Base-by-base conservation (phyloP, 345 rosid species). In the Gynandropsis gynandra region DNA sequence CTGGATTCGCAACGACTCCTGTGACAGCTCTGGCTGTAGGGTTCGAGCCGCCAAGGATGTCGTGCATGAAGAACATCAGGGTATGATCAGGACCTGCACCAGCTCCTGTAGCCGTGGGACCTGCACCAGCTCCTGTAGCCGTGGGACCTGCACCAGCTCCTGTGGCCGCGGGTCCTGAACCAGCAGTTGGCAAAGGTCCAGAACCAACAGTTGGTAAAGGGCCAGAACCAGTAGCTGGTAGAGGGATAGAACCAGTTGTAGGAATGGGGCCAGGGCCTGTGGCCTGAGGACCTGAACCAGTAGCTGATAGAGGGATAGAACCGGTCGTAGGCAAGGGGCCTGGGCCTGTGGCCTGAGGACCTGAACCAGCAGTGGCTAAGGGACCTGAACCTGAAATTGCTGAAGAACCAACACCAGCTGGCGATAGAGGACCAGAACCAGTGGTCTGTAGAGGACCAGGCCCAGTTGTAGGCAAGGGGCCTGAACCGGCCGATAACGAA, bases 11-110 rank as follows among this genome's bases (percentile, higher is more conserved):
- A 1, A 83, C 88, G 0, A 89, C 57, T 40, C 94, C 90, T 0
- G 90, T 86, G n/a, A 89, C 88, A 0, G 94, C 85, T 64, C 68
- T 59, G 7, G 94, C 88, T 0, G 83, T 65, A 6, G 96, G 94
- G 61, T 79, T 83, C 7, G 87, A 76, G n/a, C 94, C 94, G 0
- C 87, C 85, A 1, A 83, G 74, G 47, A 89, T 77, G 64, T 89
- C 97, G 13, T 84, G 92, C 86, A 82, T 80, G 70, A 66, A 86
- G 79, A 89, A 86, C 40, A 67, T 62, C 52, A 82, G 47, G 12
- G 73, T 35, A 6, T 67, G 66, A 44, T 72, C 65, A 39, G 61
- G 33, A 35, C 59, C 74, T 19, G 4, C 40, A 38, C 45, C n/a
- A n/a, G n/a, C 64, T 39, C 54, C 62, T 19, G 10, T 38, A 16